Percentiles rank a stretch among this genome's conserved stretches.
Conservation (phyloP, 225 moss, liverwort and hornwort genomes). For the Rhytidiadelphus loreus region DNA sequence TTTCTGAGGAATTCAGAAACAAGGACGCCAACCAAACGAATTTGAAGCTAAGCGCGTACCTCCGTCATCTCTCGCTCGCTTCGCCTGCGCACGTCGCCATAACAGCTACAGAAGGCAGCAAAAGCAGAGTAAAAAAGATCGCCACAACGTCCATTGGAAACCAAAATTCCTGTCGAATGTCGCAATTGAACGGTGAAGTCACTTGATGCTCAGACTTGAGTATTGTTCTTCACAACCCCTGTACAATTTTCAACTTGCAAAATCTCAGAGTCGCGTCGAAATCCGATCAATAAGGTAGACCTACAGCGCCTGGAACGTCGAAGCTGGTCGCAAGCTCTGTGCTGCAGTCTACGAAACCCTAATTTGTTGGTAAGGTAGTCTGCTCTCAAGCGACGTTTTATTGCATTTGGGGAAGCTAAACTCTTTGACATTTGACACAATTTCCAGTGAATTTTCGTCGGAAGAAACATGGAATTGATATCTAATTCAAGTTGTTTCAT, state of each 20-base stretch:
- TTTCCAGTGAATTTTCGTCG: no score
- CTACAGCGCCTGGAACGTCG: neutral
- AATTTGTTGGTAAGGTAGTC: neutral
- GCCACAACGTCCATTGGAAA: slow-evolving; percentile 24
- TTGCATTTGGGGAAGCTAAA: no score
- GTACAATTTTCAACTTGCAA: neutral
- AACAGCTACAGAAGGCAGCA: slow-evolving; percentile 19
- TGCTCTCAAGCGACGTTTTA: no score
- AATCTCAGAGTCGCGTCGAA: neutral
- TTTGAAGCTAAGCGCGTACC: neutral
- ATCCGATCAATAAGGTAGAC: neutral
- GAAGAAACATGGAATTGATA: no score
- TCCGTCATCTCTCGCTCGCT: neutral
- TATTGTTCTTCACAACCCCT: neutral
- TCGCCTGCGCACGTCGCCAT: slow-evolving; percentile 25
- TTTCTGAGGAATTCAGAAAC: neutral
- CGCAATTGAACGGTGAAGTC: neutral
- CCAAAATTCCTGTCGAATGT: neutral
- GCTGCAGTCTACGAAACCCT: neutral
- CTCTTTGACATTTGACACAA: no score
- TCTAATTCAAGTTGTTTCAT: no score
- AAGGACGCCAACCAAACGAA: neutral
- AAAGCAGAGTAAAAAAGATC: slow-evolving; percentile 10
- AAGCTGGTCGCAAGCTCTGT: neutral
- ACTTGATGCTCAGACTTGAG: neutral